phyloP scores from a whole-genome alignment of 2,329 filamentous ascomycete genomes.

The Penicillium freii region DNA sequence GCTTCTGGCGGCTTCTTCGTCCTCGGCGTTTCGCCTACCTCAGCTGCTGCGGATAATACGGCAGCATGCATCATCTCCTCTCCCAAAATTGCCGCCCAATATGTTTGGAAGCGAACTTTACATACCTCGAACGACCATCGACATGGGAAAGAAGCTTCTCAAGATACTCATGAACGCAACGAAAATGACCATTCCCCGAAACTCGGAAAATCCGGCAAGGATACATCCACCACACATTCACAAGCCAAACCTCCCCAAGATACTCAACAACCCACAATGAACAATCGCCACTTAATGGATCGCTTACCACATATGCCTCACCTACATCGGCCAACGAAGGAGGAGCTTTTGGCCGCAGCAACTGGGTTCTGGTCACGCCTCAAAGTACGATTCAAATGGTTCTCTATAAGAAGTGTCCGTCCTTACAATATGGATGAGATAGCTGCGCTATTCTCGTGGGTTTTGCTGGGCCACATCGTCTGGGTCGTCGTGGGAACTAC shows the following conservation, averaged over 20 bases:
- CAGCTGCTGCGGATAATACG: conserved; percentile 34
- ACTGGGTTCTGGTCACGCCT: conserved; percentile 90
- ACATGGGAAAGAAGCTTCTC: conserved; percentile 15
- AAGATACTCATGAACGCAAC: conserved; percentile 16
- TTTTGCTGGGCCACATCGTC: conserved; percentile 85
- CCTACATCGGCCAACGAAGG: conserved; percentile 79
- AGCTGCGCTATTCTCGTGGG: conserved; percentile 92
- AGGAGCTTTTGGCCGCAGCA: conserved; percentile 86
- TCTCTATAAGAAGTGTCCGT: conserved; percentile 86
- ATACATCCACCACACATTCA: conserved; percentile 4
- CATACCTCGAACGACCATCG: conserved; percentile 29
- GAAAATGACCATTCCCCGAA: conserved; percentile 13
- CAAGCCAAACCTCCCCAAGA: conserved; percentile 27
- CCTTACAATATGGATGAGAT: conserved; percentile 97
- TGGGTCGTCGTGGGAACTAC: conserved; percentile 98
- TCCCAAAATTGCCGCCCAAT: conserved; percentile 33
- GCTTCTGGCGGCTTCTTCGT: conserved; percentile 57
- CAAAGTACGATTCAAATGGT: conserved; percentile 94
- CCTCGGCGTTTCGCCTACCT: conserved; percentile 43
- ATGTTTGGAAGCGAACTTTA: conserved; percentile 33
- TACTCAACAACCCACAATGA: conserved; percentile 17
- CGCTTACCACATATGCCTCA: conserved; percentile 70
- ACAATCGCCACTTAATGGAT: conserved; percentile 52
- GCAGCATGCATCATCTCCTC: conserved; percentile 32
- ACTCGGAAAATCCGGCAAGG: conserved; percentile 9